A percentile compares a stretch with the other conserved stretches of the same genome.
phyloP scores from a whole-genome alignment of 169 alveolate genomes.

The Toxoplasma gondii region DNA sequence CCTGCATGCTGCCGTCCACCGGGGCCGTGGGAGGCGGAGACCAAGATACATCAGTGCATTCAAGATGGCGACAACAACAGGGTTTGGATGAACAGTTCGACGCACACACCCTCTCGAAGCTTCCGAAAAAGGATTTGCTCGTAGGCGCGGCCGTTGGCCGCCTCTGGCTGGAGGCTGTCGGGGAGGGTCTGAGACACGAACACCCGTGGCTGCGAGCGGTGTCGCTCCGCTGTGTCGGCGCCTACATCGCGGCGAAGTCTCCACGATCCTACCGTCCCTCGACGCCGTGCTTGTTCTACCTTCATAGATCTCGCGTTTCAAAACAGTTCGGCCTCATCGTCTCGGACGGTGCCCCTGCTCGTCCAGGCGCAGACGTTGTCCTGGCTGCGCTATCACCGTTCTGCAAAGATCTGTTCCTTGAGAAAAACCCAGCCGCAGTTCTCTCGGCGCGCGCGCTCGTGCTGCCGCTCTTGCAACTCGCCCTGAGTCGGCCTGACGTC shows the following conservation, averaged over 20 bases:
- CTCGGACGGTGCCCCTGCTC: background rate
- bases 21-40: background rate
- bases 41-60: background rate
- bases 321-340: background rate
- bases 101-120: background rate
- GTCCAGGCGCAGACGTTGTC: background rate
- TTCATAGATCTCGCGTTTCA: background rate
- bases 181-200: constrained; percentile 34
- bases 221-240: constrained; percentile 58
- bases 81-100: background rate
- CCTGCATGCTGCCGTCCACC: background rate
- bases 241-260: constrained; percentile 43
- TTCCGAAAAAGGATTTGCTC: background rate
- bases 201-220: constrained; percentile 62
- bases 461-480: background rate
- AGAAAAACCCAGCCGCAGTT: constrained; percentile 52
- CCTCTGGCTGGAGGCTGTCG: constrained; percentile 38
- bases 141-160: constrained; percentile 18
- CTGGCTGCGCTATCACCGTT: constrained; percentile 36
- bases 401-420: constrained; percentile 52
- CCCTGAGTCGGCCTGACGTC: constrained; percentile 7
- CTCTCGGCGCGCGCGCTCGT: constrained; percentile 37
- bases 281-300: background rate
- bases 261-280: background rate
- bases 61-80: background rate